Evolutionary conservation across 2,329 filamentous ascomycete genomes (phyloP).

Genomic region (Phaeosphaeriaceae sp.): DNA sequence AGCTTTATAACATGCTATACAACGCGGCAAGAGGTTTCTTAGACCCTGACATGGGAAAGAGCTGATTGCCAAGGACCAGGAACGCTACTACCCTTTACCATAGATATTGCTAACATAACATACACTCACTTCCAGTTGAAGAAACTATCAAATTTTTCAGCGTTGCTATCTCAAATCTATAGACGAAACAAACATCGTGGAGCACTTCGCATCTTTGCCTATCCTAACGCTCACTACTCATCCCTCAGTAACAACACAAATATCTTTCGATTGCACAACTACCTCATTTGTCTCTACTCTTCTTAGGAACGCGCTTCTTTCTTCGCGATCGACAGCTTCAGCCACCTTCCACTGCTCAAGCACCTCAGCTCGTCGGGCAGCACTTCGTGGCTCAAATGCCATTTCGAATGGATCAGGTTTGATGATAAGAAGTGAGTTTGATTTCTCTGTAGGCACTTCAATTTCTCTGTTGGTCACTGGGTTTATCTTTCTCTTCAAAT

Average conservation of each 20-base stretch:
- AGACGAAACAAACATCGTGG: no score
- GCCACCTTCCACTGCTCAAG: constrained; percentile 43
- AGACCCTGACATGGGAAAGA: no score
- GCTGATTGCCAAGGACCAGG: no score
- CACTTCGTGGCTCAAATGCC: constrained; percentile 59
- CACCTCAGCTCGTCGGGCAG: constrained; percentile 42
- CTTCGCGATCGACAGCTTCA: constrained; percentile 45
- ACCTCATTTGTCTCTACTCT: constrained; percentile 26
- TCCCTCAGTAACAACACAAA: neutral
- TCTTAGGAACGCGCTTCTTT: constrained; percentile 45
- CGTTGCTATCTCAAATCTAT: no score
- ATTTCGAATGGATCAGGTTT: constrained; percentile 64
- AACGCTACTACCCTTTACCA: neutral
- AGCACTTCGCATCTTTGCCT: no score
- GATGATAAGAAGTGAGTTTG: constrained; percentile 63
- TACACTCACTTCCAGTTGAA: no score
- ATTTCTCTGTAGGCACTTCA: constrained; percentile 57
- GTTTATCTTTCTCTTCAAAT: constrained; percentile 57
- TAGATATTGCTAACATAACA: no score
- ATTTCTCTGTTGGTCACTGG: constrained; percentile 49
- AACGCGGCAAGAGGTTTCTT: no score
- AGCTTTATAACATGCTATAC: no score
- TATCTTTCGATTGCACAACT: constrained; percentile 5
- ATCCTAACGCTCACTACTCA: neutral
- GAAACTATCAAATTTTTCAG: no score